Percentiles rank a stretch among this genome's conserved stretches.
Evolutionary conservation across 2,329 filamentous ascomycete species (phyloP).

Genomic region (Sclerotinia glacialis): DNA sequence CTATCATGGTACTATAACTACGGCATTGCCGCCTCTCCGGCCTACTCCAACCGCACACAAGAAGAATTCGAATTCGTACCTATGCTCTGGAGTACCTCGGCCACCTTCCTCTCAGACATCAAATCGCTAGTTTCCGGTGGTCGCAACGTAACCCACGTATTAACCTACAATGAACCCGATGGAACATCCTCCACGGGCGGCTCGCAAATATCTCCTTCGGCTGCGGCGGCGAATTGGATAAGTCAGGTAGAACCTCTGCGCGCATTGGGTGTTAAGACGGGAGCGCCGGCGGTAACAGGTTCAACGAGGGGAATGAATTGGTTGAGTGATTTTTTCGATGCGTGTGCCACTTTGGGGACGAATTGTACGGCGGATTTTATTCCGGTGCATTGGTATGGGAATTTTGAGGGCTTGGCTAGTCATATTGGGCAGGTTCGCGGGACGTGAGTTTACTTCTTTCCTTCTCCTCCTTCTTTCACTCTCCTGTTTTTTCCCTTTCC

Average conservation of each 20-base stretch:
- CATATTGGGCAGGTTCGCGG: slow-evolving; percentile 39
- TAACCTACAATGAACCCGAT: slow-evolving; percentile 82
- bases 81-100: slow-evolving; percentile 72
- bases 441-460: slow-evolving; percentile 30
- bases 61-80: slow-evolving; percentile 70
- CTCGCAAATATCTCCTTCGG: slow-evolving; percentile 55
- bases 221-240: slow-evolving; percentile 68
- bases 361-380: slow-evolving; percentile 64
- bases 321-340: slow-evolving; percentile 63
- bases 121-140: slow-evolving; percentile 52
- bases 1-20: slow-evolving; percentile 90
- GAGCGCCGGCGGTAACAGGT: slow-evolving; percentile 69
- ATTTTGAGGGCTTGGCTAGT: slow-evolving; percentile 44
- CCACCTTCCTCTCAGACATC: slow-evolving; percentile 60
- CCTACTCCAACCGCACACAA: slow-evolving; percentile 50
- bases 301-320: slow-evolving; percentile 59
- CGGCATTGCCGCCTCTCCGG: slow-evolving; percentile 51
- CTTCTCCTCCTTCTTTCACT: neutral
- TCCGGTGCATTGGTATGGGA: slow-evolving; percentile 66
- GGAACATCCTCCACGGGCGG: slow-evolving; percentile 50
- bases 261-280: slow-evolving; percentile 61
- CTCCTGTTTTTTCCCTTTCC: neutral
- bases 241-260: slow-evolving; percentile 68
- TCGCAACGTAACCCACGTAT: slow-evolving; percentile 61
- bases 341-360: slow-evolving; percentile 51